A percentile compares a stretch with the other conserved stretches of the same genome.
These are phyloP conservation scores for Heliophila coronopifolia DNA, from an alignment of 441 rosid species.

Conservation along the genomic window DNA sequence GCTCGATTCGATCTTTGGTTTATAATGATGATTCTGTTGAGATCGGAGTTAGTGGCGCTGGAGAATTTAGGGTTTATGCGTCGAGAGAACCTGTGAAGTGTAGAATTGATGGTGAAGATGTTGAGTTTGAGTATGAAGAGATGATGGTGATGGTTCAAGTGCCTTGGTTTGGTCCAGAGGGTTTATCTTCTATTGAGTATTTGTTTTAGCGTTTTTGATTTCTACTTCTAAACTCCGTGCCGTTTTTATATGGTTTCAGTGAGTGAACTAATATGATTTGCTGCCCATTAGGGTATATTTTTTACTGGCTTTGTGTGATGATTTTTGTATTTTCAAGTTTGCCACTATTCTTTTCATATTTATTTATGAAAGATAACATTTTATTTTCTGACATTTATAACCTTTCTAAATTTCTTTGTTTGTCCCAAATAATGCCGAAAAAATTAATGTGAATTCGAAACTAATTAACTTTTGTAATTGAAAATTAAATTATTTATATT, in stretches of 20 bases:
- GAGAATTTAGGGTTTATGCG: slow-evolving; percentile 60
- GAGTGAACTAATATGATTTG: slow-evolving; percentile 13
- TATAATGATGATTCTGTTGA: slow-evolving; percentile 25
- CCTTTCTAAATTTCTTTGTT: no score
- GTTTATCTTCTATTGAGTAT: slow-evolving; percentile 39
- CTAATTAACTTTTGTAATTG: no score
- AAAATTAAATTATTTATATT: no score
- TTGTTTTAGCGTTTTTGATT: slow-evolving; percentile 32
- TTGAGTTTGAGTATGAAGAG: slow-evolving; percentile 43
- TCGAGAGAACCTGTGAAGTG: slow-evolving; percentile 52
- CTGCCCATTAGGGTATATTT: slow-evolving; percentile 9
- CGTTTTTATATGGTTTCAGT: slow-evolving; percentile 17
- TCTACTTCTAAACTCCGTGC: slow-evolving; percentile 7
- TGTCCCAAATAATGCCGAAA: no score
- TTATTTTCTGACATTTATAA: not conserved
- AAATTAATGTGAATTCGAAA: no score
- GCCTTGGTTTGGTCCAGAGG: slow-evolving; percentile 50
- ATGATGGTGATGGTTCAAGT: slow-evolving; percentile 47
- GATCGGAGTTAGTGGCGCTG: slow-evolving; percentile 51
- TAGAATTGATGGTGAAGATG: slow-evolving; percentile 46
- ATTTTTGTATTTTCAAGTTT: not conserved
- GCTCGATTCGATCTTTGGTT: slow-evolving; percentile 51
- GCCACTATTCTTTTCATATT: slow-evolving; percentile 10
- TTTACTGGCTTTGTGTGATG: not conserved
- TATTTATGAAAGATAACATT: slow-evolving; percentile 3